Evolutionary conservation across 2,329 filamentous ascomycete species (phyloP), one percentile per base, ranked within the genome.

Genomic region (Fonsecaea multimorphosa): DNA sequence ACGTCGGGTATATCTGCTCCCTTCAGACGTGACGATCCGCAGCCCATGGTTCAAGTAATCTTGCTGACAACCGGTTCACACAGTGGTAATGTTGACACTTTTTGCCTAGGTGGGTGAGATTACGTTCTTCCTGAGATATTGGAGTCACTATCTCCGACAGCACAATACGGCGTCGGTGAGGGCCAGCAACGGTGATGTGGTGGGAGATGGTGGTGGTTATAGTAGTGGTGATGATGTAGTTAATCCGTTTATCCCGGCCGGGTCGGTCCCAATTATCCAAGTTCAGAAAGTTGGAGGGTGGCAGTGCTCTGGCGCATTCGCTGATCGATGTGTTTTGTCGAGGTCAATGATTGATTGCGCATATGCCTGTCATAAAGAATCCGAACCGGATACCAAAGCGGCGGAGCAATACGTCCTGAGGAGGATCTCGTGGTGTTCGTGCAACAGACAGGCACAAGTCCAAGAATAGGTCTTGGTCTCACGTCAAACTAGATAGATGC

Each of bases 21-120:
- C 63, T 72, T 72, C 22, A 72, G 38, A 29, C 59, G 62, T 14
- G 71, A 72, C 19, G 54, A 58, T 29, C 71, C 68, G 40, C 70
- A 72, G 24, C 71, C 71, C 71, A 72, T 72, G 32, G 16, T 61
- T 49, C 19, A 29, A 4, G 34, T 12, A 9, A 8, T 58, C n/a
- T 38, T 40, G 16, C 19, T 29, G 12, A 36, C 8, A 16, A 38
- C 27, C 12, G 9, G 78, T 27, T 24, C 27, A 31, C 22, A 12
- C 40, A 29, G 14, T 9, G 24, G 54, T 57, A 19, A 36, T 29
- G 60, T 62, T 11, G n/a, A 34, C 9, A 19, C 5, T 31, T 31
- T 36, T 19, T 52, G 24, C n/a, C 29, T 29, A n/a, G 22, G 19
- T 40, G 2, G 12, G 32, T 12, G 19, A 57, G 8, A 24, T 16